Evolutionary conservation across 2,329 filamentous ascomycete genomes (phyloP).

Genomic region (Ceratocystis ficicola): DNA sequence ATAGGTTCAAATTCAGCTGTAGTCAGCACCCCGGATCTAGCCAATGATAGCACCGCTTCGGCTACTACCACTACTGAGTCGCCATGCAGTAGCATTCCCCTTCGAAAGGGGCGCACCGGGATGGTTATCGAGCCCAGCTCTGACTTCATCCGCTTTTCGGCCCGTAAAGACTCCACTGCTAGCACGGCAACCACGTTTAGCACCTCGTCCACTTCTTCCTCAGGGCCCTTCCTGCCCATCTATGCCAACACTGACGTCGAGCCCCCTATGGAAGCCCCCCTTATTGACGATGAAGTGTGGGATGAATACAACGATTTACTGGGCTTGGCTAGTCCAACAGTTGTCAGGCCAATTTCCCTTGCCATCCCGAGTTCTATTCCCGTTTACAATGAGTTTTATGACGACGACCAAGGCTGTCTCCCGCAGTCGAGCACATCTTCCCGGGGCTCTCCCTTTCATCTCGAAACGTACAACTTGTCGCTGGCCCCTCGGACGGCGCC

Average conservation of each 20-base stretch:
- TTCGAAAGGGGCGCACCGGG: conserved; percentile 28
- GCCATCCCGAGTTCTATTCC: conserved; percentile 51
- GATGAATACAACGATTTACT: conserved; percentile 86
- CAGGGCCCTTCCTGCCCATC: conserved; percentile 35
- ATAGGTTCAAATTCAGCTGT: conserved; percentile 10
- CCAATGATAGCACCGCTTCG: conserved; percentile 38
- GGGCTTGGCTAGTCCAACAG: conserved; percentile 41
- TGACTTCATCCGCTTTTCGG: conserved; percentile 65
- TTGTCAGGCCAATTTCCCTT: conserved; percentile 33
- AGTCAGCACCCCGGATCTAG: conserved; percentile 27
- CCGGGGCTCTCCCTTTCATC: conserved; percentile 43
- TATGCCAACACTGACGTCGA: conserved; percentile 54
- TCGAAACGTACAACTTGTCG: conserved; percentile 38
- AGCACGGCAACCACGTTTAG: conserved; percentile 34
- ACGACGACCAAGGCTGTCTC: conserved; percentile 47
- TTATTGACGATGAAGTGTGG: conserved; percentile 81
- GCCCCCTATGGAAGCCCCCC: conserved; percentile 48
- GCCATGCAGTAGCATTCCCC: conserved; percentile 30
- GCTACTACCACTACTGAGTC: conserved; percentile 33
- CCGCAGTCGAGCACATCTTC: conserved; percentile 46
- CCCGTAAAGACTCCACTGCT: conserved; percentile 58
- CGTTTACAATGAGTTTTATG: conserved; percentile 86
- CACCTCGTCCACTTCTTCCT: conserved; percentile 56
- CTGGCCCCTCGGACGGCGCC: conserved; percentile 30
- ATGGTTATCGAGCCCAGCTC: conserved; percentile 28